These are phyloP conservation scores for Arabis alpina DNA, from an alignment of 345 rosid species.

Conservation along the genomic window DNA sequence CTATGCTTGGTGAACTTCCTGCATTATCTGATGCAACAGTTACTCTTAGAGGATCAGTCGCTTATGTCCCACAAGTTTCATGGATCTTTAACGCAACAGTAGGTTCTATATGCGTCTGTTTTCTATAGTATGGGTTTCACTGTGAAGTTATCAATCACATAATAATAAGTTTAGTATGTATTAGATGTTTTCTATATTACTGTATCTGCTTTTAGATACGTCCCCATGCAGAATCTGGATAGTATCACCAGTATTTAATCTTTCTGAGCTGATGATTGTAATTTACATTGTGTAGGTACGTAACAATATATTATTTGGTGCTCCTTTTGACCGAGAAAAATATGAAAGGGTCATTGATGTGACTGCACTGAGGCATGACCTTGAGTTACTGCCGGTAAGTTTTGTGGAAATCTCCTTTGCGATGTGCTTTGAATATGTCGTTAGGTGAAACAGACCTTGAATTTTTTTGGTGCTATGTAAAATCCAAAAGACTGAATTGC, in stretches of 20 bases:
- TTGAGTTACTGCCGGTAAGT: slow-evolving; percentile 88
- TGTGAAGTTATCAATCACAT: slow-evolving; percentile 1
- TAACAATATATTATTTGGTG: slow-evolving; percentile 90
- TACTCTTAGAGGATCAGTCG: slow-evolving; percentile 77
- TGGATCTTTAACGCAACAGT: slow-evolving; percentile 99
- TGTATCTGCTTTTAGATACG: not conserved
- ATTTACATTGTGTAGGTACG: slow-evolving; percentile 65
- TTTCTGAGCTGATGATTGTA: slow-evolving; percentile 28
- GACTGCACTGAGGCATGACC: slow-evolving; percentile 91
- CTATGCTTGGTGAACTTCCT: slow-evolving; percentile 99
- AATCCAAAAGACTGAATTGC: not conserved
- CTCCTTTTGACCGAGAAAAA: slow-evolving; percentile 74
- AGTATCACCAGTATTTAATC: slow-evolving; percentile 6
- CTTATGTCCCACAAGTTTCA: slow-evolving; percentile 99
- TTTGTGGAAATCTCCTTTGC: slow-evolving; percentile 22
- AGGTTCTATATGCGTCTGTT: slow-evolving; percentile 45
- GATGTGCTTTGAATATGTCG: not conserved
- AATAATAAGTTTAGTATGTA: not conserved
- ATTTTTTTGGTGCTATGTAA: slow-evolving; percentile 26
- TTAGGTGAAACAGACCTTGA: slow-evolving; percentile 4
- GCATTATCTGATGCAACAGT: slow-evolving; percentile 66
- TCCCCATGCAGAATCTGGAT: slow-evolving; percentile 3
- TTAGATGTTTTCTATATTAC: slow-evolving; percentile 12
- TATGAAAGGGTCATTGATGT: slow-evolving; percentile 87
- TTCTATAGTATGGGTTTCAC: slow-evolving; percentile 21